phyloP scores from a whole-genome alignment of 345 rosid species.

The Salix koriyanagi region DNA sequence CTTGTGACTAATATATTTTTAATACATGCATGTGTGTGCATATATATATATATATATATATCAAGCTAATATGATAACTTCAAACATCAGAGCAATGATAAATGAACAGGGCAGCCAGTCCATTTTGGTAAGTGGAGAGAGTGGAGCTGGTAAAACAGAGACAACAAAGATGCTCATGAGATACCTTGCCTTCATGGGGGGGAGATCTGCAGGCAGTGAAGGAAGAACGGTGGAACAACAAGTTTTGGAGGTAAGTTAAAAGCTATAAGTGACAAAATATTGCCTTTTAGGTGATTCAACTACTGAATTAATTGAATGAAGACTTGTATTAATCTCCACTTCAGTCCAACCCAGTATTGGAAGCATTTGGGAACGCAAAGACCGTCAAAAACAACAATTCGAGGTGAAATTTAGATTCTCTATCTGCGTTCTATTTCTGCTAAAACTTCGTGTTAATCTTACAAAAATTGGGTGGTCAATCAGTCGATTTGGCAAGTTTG shows the following conservation, averaged over 20 bases:
- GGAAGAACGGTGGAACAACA: constrained; percentile 78
- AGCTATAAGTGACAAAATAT: neutral
- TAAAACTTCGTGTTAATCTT: neutral
- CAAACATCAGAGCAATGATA: constrained; percentile 57
- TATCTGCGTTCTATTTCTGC: neutral
- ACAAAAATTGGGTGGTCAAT: neutral
- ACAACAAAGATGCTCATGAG: constrained; percentile 91
- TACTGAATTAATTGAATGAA: constrained; percentile 7
- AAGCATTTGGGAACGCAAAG: constrained; percentile 94
- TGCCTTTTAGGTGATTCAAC: constrained; percentile 1
- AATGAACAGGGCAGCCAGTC: constrained; percentile 69
- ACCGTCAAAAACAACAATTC: constrained; percentile 89
- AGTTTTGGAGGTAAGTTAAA: constrained; percentile 59
- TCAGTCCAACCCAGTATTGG: constrained; percentile 88
- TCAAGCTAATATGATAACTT: neutral
- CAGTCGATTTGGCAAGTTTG: constrained; percentile 91
- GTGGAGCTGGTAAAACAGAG: constrained; percentile 97
- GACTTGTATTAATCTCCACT: constrained; percentile 10
- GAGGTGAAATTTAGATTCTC: constrained; percentile 39
- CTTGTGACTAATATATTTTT: neutral
- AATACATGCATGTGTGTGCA: too few relatives aligned
- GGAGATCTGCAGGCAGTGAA: constrained; percentile 53
- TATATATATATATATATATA: neutral
- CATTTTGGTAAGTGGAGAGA: constrained; percentile 77
- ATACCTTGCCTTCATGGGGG: constrained; percentile 88